These are phyloP conservation scores for Craterostigma plantagineum DNA, from an alignment of 257 asterid species.

Conservation along the genomic window DNA sequence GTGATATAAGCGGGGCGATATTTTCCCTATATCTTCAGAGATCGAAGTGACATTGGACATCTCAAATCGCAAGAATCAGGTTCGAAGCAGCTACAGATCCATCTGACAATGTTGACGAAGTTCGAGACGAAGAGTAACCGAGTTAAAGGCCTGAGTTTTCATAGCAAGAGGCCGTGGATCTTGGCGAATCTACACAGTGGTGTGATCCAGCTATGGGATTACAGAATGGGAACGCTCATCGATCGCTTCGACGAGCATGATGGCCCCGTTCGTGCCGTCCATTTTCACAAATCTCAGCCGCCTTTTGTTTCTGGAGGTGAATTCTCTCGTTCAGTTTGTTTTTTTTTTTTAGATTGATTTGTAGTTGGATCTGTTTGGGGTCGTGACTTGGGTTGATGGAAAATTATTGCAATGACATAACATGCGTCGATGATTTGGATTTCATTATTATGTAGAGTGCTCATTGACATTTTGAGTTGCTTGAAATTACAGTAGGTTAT, in stretches of 20 bases:
- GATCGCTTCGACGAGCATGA: slow-evolving; percentile 88
- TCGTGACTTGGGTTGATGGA: neutral
- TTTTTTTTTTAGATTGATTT: neutral
- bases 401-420: neutral
- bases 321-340: neutral
- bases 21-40: too few relatives aligned
- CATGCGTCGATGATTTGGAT: too few relatives aligned
- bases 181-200: slow-evolving; percentile 96
- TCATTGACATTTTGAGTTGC: too few relatives aligned
- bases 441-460: too few relatives aligned
- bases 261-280: slow-evolving; percentile 90
- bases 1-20: too few relatives aligned
- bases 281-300: slow-evolving; percentile 81
- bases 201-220: slow-evolving; percentile 97
- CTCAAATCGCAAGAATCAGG: too few relatives aligned
- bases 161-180: slow-evolving; percentile 27
- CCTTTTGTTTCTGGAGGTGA: slow-evolving; percentile 90
- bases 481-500: too few relatives aligned
- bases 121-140: slow-evolving; percentile 7
- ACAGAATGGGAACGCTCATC: slow-evolving; percentile 95
- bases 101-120: slow-evolving; percentile 9
- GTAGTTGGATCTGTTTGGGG: neutral
- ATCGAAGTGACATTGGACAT: too few relatives aligned
- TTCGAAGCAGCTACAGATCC: too few relatives aligned
- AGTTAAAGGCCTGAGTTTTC: slow-evolving; percentile 7